Evolutionary conservation across 2,329 filamentous ascomycete genomes (phyloP), one percentile per base, ranked within the genome.

Genomic region (Phialophora verrucosa): DNA sequence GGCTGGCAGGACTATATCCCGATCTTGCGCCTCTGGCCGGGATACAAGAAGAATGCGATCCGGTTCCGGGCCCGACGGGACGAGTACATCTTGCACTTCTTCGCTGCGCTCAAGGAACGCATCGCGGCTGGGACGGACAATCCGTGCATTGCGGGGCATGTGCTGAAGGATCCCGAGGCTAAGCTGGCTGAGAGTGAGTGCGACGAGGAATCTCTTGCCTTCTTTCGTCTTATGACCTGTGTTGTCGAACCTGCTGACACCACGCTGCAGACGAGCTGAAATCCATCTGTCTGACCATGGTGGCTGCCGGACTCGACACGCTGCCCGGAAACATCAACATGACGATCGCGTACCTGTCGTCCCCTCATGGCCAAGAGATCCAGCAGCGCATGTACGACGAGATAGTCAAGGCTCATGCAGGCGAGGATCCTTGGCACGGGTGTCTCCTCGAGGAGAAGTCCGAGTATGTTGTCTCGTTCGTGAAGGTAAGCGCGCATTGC

Each of bases 221-320:
- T 17, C 2, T 17, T n/a, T 44, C 17, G 14, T n/a, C 38, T 44
- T 3, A n/a, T 44, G 38, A 3, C 17, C 17, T 44, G 38, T n/a
- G 14, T 44, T 17, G 14, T 17, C 11, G 32, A 14, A 20, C 49
- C 10, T 25, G 49, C 8, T 12, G 14, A n/a, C 1, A 27, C 10
- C 11, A 47, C 17, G 20, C 14, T 17, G 23, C 49, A 90, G 89
- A 86, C n/a, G 91, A 93, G 76, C 83, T 93, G 53, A 92, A 90
- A 76, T 91, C 90, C 2, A 91, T 94, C 70, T 91, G 91, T 75
- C 78, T 94, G 23, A 92, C 90, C 27, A 92, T 93, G 86, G 88
- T 93, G 0, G 90, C 88, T 0, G 91, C 90, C 0, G 91, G 91
- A 20, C 84, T 94, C 14, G 91, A 94, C 74, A 94, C 91, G 0